Base-by-base conservation (phyloP, 2,329 filamentous ascomycete genomes). In the Cordyceps fumosorosea region DNA sequence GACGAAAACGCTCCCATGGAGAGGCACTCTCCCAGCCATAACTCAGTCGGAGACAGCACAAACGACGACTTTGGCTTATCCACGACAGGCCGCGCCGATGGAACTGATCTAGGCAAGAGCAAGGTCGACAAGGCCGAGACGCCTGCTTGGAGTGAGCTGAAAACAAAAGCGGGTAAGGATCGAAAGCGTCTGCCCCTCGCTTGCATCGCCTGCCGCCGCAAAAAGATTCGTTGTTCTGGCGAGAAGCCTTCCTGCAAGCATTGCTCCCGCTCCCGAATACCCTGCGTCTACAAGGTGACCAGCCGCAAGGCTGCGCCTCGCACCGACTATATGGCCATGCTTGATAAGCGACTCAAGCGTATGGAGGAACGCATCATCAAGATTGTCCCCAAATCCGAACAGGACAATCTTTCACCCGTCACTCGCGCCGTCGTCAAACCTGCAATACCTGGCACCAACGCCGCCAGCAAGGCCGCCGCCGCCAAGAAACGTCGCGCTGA, bases 311-410 rank as follows among this genome's bases (percentile, higher is more conserved):
- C 93, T 1, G 92, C 93, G 3, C 95, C 95, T 3, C 84, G 95
- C 58, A 98, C 95, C 20, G 95, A 98, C 75, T 98, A 98, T 75
- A 98, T 98, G 95, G 92, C 93, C 48, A 98, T 98, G 92, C 78
- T 98, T 69, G 95, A 98, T 76, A 97, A 96, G 76, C 85, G 95
- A 59, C 75, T 98, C 67, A 97, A 96, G 79, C 84, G 93, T 62
- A 98, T 98, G 95, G 95, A 99, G 75, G 93, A 98, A 70, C 88
- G 93, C 62, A 95, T 98, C 65, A 96, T 98, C 77, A 96, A 96
- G 74, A 89, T 93, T 63, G 89, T 98, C 32, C 93, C 95, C 0
- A 96, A 93, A 71, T 84, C 91, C 48, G 92, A 96, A 66, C 83
- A 90, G 65, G 87, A 89, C 48, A 79, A 85, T 29, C 72, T 88